Base-by-base conservation (phyloP, 2,329 filamentous ascomycete species). In the Pyrenophora teres region DNA sequence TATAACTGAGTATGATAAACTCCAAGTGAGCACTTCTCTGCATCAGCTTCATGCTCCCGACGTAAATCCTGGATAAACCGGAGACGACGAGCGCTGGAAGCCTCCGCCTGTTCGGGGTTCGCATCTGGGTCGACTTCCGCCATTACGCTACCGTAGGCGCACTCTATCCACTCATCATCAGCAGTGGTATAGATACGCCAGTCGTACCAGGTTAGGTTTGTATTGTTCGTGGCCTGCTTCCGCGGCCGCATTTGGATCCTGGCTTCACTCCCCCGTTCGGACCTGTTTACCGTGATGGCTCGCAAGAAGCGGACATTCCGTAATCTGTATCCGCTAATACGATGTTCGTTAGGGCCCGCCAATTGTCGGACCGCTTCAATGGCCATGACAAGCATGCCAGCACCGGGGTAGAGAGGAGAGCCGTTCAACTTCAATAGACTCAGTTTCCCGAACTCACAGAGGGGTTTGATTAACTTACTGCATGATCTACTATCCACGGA, bases 311-410 rank as follows among this genome's bases (percentile, higher is more conserved):
- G 19, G 4, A 56, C 43, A 31, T 59, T 49, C 12, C 46, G 27
- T 6, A 61, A 31, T n/a, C 45, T 43, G 33, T 57, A 59, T 7
- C 46, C 58, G 6, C 25, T 46, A 9, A 54, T 49, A 1, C 21
- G 44, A 47, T 5, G 35, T 23, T 23, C 31, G 12, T 36, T 19
- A 4, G 33, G 19, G 7, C 43, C 10, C 8, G 50, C 31, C 7
- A 57, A 35, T 40, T 72, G 63, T 3, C 46, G 43, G 8, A 54
- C 59, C 8, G 68, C 73, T 59, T 75, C 71, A 4, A 74, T 40
- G 1, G 63, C 69, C 60, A 72, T 70, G 3, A 59, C 53, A 2
- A 75, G 23, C 45, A 70, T 67, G 1, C 71, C 73, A 0, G 72
- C 65, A 2, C 58, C 72, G 6, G 73, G 73, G 42, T 63, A 73